Evolutionary conservation across 2,329 filamentous ascomycete species (phyloP).

Genomic region (Aspergillus pseudotamarii): DNA sequence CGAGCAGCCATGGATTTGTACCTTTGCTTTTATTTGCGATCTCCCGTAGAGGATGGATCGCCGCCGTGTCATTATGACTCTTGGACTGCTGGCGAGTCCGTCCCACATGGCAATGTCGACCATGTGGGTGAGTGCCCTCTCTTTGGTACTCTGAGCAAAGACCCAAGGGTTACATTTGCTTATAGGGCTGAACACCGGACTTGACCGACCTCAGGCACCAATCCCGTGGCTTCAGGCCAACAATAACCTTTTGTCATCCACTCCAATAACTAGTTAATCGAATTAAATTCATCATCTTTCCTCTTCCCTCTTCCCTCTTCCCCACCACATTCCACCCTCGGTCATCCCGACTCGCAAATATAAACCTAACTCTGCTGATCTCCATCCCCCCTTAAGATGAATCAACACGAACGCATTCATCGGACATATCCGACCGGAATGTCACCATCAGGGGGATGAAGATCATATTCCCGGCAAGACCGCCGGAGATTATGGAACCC

Average conservation of each 20-base stretch:
- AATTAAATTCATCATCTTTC: neutral
- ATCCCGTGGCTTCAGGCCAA: neutral
- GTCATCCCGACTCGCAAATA: neutral
- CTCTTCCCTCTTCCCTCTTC: neutral
- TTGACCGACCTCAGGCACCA: neutral
- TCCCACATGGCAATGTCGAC: neutral
- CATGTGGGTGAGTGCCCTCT: neutral
- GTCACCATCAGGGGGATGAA: neutral
- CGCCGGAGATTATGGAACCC: neutral
- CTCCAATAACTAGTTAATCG: too few relatives aligned
- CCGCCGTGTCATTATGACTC: neutral
- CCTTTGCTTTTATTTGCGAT: neutral
- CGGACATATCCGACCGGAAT: neutral
- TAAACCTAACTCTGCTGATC: neutral
- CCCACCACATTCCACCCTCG: neutral
- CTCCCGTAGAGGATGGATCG: neutral
- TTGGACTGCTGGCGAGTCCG: neutral
- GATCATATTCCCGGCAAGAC: neutral
- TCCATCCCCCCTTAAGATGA: neutral
- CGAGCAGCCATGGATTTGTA: neutral
- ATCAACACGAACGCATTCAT: neutral
- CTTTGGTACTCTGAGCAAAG: neutral
- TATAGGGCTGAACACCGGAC: neutral
- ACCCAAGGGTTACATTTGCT: neutral
- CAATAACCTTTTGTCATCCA: neutral